These are phyloP conservation scores for Larix kaempferi DNA, from an alignment of 75 land plant genomes.

Conservation along the genomic window DNA sequence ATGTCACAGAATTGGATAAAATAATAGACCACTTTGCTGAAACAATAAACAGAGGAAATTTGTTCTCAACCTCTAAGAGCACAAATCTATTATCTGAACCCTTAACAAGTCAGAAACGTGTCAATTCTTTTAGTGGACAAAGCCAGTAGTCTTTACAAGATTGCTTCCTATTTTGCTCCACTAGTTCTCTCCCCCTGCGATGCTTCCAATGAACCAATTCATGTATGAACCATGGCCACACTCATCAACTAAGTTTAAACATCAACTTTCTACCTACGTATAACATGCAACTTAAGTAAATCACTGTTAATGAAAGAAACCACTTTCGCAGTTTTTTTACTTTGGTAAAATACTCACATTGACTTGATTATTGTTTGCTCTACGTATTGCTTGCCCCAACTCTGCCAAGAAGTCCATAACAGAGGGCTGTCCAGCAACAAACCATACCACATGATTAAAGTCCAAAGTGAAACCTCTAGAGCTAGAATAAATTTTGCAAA, in stretches of 20 bases:
- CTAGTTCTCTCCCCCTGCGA: neutral
- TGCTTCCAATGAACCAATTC: neutral
- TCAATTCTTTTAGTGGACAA: neutral
- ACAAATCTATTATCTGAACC: too few relatives aligned
- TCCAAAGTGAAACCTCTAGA: neutral
- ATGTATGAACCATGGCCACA: neutral
- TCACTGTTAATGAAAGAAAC: neutral
- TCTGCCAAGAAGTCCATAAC: constrained; percentile 3
- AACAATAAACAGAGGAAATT: neutral
- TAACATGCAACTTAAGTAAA: neutral
- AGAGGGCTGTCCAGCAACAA: neutral
- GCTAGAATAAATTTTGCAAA: neutral
- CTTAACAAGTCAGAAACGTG: neutral
- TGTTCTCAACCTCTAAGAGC: neutral
- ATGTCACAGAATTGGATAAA: neutral
- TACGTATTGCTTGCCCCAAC: constrained; percentile 5
- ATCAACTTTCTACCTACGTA: neutral
- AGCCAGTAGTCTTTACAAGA: neutral
- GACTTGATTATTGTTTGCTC: constrained; percentile 1
- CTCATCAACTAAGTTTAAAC: too few relatives aligned
- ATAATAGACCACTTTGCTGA: neutral
- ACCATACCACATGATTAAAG: neutral
- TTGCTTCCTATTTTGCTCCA: neutral
- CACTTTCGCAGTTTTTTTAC: neutral
- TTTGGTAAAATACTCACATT: constrained; percentile 1